Evolutionary conservation across 768 basidiomycete genomes (phyloP), one percentile per base, ranked within the genome.

Genomic region (Austroboletus festivus): DNA sequence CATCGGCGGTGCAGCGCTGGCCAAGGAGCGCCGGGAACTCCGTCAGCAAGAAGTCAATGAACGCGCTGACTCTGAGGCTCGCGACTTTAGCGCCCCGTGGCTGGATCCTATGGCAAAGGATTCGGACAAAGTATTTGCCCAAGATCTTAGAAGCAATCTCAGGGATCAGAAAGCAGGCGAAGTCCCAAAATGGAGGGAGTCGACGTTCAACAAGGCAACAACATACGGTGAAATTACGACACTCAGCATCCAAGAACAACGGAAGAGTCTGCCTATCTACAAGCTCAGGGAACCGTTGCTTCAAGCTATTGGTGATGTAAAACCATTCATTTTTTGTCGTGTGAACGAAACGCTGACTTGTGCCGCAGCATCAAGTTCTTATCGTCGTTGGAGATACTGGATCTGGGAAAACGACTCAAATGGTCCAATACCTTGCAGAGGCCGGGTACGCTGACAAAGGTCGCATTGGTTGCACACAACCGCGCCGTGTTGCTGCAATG

Each of bases 381-480:
- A 93, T 99, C 55, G 96, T 99, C 31, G 89, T 99, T 47, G 96
- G 96, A 38, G 96, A 99, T 62, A 99, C 96, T 38, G 96, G 96
- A 22, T 97, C 95, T 8, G 96, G 96, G 12, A 99, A 99, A 68
- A 98, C 96, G 7, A 99, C 96, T 0, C 96, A 99, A 64, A 98
- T 99, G 93, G 89, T 89, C 0, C 96, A 98, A 68, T 99, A 97
- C 58, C 80, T 99, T 37, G 95, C 95, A 11, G 96, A 99, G 68
- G 79, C 86, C 39, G 96, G 96, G 0, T 94, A 84, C 56, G 89
- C 93, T 0, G 95, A 98, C 60, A 81, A 70, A 55, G 90, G 91
- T 42, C 84, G 85, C 48, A 92, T 99, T 56, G 96, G 95, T 12
- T 98, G 96, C 62, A 99, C 96, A 0, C 96, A 99, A 66, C 96